Conservation (phyloP, 2,329 filamentous ascomycete species). For the Furcasterigmium furcatum region DNA sequence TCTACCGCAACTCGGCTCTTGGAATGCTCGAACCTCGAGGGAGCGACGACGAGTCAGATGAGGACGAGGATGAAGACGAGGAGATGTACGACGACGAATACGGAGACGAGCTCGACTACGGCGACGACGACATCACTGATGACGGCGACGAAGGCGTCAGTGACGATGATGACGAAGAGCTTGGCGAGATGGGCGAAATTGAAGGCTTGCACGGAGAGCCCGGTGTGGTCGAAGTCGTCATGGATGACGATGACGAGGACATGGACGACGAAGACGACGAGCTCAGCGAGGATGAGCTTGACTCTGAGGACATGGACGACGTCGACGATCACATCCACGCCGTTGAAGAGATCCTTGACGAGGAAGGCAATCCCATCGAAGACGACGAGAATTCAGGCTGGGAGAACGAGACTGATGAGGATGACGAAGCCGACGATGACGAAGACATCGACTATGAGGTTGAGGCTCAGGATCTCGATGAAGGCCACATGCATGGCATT, state of each 20-base stretch:
- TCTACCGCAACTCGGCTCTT: constrained; percentile 93
- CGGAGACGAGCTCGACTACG: constrained; percentile 90
- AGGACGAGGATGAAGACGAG: constrained; percentile 69
- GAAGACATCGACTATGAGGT: constrained; percentile 54
- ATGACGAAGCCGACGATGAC: constrained; percentile 48
- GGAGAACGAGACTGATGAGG: constrained; percentile 59
- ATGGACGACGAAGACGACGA: constrained; percentile 61
- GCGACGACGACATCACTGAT: constrained; percentile 72
- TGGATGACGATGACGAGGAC: constrained; percentile 67
- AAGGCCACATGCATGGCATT: constrained; percentile 40
- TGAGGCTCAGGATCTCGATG: constrained; percentile 49
- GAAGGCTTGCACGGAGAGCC: constrained; percentile 68
- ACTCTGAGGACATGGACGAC: constrained; percentile 50
- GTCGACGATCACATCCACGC: constrained; percentile 46
- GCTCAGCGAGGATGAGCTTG: constrained; percentile 43
- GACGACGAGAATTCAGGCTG: constrained; percentile 59
- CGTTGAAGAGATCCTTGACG: constrained; percentile 56
- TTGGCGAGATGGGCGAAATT: constrained; percentile 80
- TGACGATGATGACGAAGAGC: constrained; percentile 75
- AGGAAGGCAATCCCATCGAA: constrained; percentile 56
- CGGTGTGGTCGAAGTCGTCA: constrained; percentile 70
- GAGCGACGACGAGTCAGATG: constrained; percentile 78
- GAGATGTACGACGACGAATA: constrained; percentile 93
- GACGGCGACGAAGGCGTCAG: constrained; percentile 87
- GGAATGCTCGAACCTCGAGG: constrained; percentile 88